Base-by-base conservation (phyloP, 176 grass and related monocot species). In the Rhynchospora tenuis region DNA sequence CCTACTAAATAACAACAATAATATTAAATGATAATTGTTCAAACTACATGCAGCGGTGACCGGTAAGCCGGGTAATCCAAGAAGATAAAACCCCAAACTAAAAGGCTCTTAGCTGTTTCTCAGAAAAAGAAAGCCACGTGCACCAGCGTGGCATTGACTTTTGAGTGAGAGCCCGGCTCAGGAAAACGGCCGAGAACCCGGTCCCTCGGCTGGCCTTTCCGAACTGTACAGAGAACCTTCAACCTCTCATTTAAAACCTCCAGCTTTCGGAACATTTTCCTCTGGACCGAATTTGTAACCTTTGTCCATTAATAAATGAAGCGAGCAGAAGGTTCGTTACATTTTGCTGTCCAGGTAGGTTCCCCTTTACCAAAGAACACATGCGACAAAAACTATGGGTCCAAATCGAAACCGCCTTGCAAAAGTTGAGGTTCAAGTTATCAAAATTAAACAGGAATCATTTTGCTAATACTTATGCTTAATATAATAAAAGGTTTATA, bases 291-390 rank as follows among this genome's bases (percentile, higher is more conserved):
- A 66, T 3, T 28, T 70, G 33, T 44, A 31, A 70, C 14, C 66
- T 10, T 43, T 70, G 4, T 70, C 66, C 5, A 9, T 16, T 54
- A 75, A 75, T 75, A 52, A 75, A 75, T 75, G 72, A 51, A 52
- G 72, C 12, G 20, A 28, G 17, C 8, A 75, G 72, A 75, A 75
- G 72, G 72, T 75, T 75, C 72, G 72, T 75, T 75, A 75, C 45
- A 51, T 29, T 75, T 54, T 75, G 45, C 11, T 51, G 6, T 73
- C 43, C 45, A 27, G 71, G 72, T 29, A 52, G 47, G 45, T 54
- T 17, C 13, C 23, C 22, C 47, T 75, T 75, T 52, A 16, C 2
- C 7, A 73, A 54, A 52, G 20, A 14, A 11, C 11, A 75, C 14
- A 27, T 7, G 4, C 22, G 23, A 75, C n/a, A 52, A 29, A 75